phyloP scores from a whole-genome alignment of 73 alveolate genomes.

The Paramecium bursaria region DNA sequence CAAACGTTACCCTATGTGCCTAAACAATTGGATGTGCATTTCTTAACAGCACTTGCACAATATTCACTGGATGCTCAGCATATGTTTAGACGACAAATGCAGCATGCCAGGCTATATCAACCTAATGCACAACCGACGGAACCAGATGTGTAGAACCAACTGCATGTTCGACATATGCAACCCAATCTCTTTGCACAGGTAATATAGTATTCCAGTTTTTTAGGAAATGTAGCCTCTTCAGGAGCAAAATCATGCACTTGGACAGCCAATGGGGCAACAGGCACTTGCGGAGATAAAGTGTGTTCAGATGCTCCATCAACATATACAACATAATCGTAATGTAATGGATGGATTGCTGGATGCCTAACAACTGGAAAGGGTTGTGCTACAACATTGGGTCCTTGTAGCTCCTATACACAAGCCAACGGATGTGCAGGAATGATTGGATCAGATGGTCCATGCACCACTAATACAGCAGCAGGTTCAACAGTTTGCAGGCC shows the following conservation, averaged over 20 bases:
- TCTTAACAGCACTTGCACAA: not conserved
- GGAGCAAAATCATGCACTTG: not conserved
- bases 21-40: slow-evolving; percentile 27
- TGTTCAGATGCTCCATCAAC: slow-evolving; percentile 25
- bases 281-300: slow-evolving; percentile 1
- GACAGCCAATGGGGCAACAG: slow-evolving; percentile 11
- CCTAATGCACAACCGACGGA: slow-evolving; percentile 33
- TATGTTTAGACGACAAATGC: slow-evolving; percentile 12
- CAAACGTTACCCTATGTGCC: too few relatives aligned
- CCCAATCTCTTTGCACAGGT: too few relatives aligned
- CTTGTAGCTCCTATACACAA: not conserved
- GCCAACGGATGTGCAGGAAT: not conserved
- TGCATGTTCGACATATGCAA: slow-evolving; percentile 18
- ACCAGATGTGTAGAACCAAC: slow-evolving; percentile 9
- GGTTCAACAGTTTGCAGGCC: not conserved
- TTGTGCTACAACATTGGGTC: not conserved
- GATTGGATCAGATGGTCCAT: not conserved
- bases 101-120: slow-evolving; percentile 16
- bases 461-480: slow-evolving; percentile 27
- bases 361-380: slow-evolving; percentile 45
- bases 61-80: slow-evolving; percentile 46
- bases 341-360: not conserved
- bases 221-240: not conserved
- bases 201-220: too few relatives aligned
- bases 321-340: not conserved